A percentile compares a stretch with the other conserved stretches of the same genome.
These are phyloP conservation scores for Serendipita sp. DNA, from an alignment of 768 basidiomycete genomes.

Conservation along the genomic window DNA sequence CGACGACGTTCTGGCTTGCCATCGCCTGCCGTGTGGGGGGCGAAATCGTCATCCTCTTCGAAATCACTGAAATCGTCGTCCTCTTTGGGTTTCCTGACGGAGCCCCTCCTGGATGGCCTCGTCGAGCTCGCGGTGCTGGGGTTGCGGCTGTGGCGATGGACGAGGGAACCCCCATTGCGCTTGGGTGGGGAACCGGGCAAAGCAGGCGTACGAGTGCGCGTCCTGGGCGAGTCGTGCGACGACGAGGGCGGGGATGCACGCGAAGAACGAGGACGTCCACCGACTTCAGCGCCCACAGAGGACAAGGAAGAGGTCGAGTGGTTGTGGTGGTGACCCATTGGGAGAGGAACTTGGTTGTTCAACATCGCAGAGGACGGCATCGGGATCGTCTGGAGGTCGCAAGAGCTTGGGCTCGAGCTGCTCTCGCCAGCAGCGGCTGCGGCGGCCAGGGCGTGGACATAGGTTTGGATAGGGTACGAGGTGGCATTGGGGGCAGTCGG, in stretches of 20 bases:
- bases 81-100: slow-evolving; percentile 1
- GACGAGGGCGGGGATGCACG: not conserved
- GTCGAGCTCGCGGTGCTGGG: not conserved
- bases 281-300: not conserved
- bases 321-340: slow-evolving; percentile 1
- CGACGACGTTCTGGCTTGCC: slow-evolving; percentile 36
- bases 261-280: slow-evolving; percentile 1
- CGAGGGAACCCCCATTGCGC: not conserved
- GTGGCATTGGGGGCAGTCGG: not conserved
- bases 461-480: not conserved
- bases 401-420: not conserved
- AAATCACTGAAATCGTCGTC: slow-evolving; percentile 1
- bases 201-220: not conserved
- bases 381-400: slow-evolving; percentile 1
- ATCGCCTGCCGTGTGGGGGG: not conserved
- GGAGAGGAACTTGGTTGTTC: slow-evolving; percentile 1
- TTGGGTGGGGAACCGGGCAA: not conserved
- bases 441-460: not conserved
- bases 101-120: not conserved
- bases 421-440: not conserved
- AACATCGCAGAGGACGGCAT: not conserved
- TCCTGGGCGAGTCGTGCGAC: not conserved
- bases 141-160: slow-evolving; percentile 3
- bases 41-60: slow-evolving; percentile 1
- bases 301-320: slow-evolving; percentile 3